Evolutionary conservation across 192 early-diverging fungal genomes (phyloP), one percentile per base, ranked within the genome.

Genomic region (Piromyces finnis): DNA sequence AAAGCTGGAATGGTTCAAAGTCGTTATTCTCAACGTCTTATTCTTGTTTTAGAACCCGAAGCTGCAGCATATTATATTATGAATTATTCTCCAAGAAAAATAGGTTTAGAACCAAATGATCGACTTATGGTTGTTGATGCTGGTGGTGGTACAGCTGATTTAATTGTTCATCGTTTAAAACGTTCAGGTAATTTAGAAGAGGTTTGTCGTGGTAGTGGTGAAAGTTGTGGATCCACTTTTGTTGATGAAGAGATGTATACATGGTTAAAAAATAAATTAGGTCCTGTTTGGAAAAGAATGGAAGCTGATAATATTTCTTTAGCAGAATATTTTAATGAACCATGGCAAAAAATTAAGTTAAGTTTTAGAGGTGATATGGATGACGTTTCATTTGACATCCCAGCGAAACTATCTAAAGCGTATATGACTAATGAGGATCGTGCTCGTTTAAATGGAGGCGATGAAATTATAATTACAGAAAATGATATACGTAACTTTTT

Each of bases 91-190:
- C 41, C 29, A 29, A 32, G 32, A n/a, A 68, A 68, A 68, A 68
- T 68, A 30, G 41, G 79, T 9, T 29, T 80, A 41, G 77, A 80
- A 29, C 29, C 41, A 12, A 32, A 80, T 29, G 79, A 80, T 27
- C 41, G 41, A 11, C 77, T 80, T 29, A 80, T 80, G 79, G 77
- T 80, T n/a, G 29, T 80, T 12, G 79, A 80, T 30, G 79, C 79
- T 18, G 79, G 79, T n/a, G 77, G 51, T 68, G 51, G 51, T 68
- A 68, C 51, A 7, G 51, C 51, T 11, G 51, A 68, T 68, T 68
- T 68, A 68, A 68, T 68, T 68, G 51, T 68, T 68, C 51, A 68
- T n/a, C 51, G 51, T 68, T 68, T 68, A 68, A 68, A 68, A 17
- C 51, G 51, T 26, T 68, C 51, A 2, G 51, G 51, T 68, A 68